phyloP scores from a whole-genome alignment of 2,329 filamentous ascomycete genomes.

The Pyrenochaeta sp. region DNA sequence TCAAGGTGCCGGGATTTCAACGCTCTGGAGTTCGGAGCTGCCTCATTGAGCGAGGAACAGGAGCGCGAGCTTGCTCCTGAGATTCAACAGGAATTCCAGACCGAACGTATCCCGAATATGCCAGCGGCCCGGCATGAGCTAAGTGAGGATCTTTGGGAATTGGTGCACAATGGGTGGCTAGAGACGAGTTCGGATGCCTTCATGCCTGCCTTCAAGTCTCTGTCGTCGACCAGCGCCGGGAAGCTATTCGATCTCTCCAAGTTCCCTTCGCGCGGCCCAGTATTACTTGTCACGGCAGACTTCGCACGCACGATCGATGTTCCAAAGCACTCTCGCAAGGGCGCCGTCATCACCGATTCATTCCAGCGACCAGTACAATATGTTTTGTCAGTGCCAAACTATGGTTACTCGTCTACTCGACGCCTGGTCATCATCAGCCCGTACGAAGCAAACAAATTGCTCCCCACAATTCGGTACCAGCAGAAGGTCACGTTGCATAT shows the following conservation, averaged over 20 bases:
- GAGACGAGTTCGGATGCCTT: conserved; percentile 43
- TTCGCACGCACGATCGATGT: conserved; percentile 57
- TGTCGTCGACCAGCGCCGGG: conserved; percentile 53
- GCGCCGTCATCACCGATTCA: conserved; percentile 46
- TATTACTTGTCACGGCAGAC: conserved; percentile 60
- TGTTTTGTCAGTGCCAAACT: conserved; percentile 51
- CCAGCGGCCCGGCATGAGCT: conserved; percentile 53
- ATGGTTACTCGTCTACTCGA: neutral
- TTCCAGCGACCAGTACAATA: conserved; percentile 65
- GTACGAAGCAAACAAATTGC: conserved; percentile 64
- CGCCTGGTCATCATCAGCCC: conserved; percentile 66
- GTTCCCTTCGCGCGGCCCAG: conserved; percentile 51
- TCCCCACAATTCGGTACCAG: conserved; percentile 49
- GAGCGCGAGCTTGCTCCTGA: conserved; percentile 73
- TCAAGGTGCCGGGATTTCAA: conserved; percentile 31
- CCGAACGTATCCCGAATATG: conserved; percentile 57
- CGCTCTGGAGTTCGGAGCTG: conserved; percentile 39
- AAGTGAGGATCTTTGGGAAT: conserved; percentile 52
- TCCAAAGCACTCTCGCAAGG: conserved; percentile 1
- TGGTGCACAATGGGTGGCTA: conserved; percentile 51
- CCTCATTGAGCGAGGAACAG: conserved; percentile 68
- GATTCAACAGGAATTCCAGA: conserved; percentile 65
- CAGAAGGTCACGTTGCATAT: conserved; percentile 56
- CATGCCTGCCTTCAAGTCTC: conserved; percentile 55
- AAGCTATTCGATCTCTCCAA: conserved; percentile 37